These are phyloP conservation scores for Malassezia brasiliensis DNA, from an alignment of 1,284 basidiomycete species.

Conservation along the genomic window DNA sequence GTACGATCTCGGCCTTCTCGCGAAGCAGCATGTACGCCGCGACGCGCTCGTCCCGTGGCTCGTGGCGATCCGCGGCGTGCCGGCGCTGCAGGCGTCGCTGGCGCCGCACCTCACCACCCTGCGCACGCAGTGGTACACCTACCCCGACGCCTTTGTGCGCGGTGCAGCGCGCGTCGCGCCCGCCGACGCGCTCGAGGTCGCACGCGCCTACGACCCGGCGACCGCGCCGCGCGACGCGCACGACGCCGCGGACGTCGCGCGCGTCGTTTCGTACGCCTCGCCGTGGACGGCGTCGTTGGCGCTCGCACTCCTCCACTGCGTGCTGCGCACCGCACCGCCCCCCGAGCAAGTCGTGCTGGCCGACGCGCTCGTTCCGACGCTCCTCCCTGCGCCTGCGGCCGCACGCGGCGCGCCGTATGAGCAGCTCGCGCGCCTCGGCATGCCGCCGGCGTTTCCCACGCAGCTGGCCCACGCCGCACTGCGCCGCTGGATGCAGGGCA, in stretches of 20 bases:
- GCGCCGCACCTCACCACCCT: not conserved
- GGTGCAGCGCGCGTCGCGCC: not conserved
- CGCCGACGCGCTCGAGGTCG: not conserved
- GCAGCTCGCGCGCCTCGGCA: not conserved
- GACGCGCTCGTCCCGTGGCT: slow-evolving; percentile 11
- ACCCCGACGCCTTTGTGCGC: slow-evolving; percentile 5
- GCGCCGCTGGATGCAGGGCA: not conserved
- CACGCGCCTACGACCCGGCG: no score
- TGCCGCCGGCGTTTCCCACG: not conserved
- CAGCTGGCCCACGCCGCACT: not conserved
- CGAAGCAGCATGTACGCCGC: not conserved
- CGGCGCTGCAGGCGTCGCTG: not conserved
- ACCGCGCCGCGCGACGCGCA: no score
- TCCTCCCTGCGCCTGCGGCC: not conserved
- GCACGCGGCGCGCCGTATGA: not conserved
- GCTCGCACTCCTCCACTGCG: not conserved
- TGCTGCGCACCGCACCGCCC: not conserved
- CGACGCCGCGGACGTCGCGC: not conserved
- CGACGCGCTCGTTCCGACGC: not conserved
- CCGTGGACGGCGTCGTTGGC: not conserved
- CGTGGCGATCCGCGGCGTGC: not conserved
- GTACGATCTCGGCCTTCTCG: slow-evolving; percentile 5
- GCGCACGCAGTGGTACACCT: slow-evolving; percentile 2
- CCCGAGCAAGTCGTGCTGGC: not conserved
- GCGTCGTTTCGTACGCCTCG: no score